phyloP scores from a whole-genome alignment of 345 rosid species.

The Lepidium sativum region DNA sequence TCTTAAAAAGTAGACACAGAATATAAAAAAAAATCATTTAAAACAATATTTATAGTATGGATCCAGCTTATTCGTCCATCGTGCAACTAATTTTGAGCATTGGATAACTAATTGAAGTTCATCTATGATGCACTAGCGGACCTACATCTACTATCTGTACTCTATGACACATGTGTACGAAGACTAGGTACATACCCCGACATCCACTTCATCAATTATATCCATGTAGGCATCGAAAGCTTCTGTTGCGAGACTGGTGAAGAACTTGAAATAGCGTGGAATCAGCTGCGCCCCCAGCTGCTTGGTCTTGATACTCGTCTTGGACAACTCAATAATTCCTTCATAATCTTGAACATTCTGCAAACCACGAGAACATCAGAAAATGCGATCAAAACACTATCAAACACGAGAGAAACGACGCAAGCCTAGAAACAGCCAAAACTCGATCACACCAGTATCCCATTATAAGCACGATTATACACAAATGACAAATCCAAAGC shows the following conservation, averaged over 20 bases:
- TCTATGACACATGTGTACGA: background rate
- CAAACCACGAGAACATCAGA: background rate
- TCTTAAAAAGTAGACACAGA: background rate
- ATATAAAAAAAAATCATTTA: background rate
- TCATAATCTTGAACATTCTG: constrained; percentile 75
- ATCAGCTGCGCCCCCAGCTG: constrained; percentile 89
- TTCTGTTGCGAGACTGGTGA: constrained; percentile 49
- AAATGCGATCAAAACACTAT: background rate
- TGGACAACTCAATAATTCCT: constrained; percentile 65
- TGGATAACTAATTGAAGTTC: background rate
- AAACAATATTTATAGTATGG: background rate
- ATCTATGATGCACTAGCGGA: background rate
- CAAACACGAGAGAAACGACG: background rate
- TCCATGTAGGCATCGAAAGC: constrained; percentile 67
- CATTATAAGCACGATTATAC: background rate
- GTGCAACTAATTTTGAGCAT: background rate
- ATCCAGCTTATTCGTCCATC: background rate
- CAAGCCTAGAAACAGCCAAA: background rate
- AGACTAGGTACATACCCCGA: constrained; percentile 41
- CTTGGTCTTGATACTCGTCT: constrained; percentile 62
- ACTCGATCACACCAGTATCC: background rate
- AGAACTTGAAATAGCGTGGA: constrained; percentile 88
- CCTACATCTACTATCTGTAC: background rate
- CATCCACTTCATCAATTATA: constrained; percentile 75
- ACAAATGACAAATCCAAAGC: background rate